Percentiles rank a stretch among this genome's conserved stretches.
Evolutionary conservation across 805 yeast genomes (phyloP).

Genomic region (Candida chauliodis): DNA sequence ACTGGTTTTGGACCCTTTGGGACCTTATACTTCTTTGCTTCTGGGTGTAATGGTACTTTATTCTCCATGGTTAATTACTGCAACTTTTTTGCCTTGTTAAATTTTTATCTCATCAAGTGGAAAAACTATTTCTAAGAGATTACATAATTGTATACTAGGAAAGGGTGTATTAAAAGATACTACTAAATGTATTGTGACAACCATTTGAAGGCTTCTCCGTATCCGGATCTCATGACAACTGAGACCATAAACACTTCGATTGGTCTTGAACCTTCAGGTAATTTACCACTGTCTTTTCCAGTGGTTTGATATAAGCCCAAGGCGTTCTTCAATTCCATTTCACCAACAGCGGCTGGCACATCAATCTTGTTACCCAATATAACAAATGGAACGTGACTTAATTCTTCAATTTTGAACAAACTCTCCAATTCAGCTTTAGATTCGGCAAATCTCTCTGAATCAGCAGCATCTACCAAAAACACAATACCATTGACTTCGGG

Average conservation of each 20-base stretch:
- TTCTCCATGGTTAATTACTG: slow-evolving; percentile 15
- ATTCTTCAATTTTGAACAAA: slow-evolving; percentile 87
- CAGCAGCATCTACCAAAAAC: slow-evolving; percentile 95
- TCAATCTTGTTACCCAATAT: slow-evolving; percentile 97
- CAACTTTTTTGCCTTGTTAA: background rate
- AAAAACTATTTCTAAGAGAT: background rate
- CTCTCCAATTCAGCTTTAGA: slow-evolving; percentile 94
- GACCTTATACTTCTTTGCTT: slow-evolving; percentile 71
- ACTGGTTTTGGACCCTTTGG: slow-evolving; percentile 93
- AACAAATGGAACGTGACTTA: slow-evolving; percentile 84
- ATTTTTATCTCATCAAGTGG: background rate
- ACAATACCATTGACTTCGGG: slow-evolving; percentile 99
- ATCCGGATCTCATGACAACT: slow-evolving; percentile 97
- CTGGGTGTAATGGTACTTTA: slow-evolving; percentile 43
- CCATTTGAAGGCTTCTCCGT: slow-evolving; percentile 98
- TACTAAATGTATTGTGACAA: slow-evolving; percentile 89
- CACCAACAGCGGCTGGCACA: slow-evolving; percentile 89
- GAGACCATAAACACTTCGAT: slow-evolving; percentile 97
- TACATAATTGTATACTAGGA: too few species aligned
- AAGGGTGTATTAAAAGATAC: too few species aligned
- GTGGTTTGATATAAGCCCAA: slow-evolving; percentile 82
- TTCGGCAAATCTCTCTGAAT: slow-evolving; percentile 91
- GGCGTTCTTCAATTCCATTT: slow-evolving; percentile 87
- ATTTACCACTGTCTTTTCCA: slow-evolving; percentile 70
- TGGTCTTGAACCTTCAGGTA: slow-evolving; percentile 77